phyloP scores from a whole-genome alignment of 2,329 filamentous ascomycete species.

The Neurospora sp. region DNA sequence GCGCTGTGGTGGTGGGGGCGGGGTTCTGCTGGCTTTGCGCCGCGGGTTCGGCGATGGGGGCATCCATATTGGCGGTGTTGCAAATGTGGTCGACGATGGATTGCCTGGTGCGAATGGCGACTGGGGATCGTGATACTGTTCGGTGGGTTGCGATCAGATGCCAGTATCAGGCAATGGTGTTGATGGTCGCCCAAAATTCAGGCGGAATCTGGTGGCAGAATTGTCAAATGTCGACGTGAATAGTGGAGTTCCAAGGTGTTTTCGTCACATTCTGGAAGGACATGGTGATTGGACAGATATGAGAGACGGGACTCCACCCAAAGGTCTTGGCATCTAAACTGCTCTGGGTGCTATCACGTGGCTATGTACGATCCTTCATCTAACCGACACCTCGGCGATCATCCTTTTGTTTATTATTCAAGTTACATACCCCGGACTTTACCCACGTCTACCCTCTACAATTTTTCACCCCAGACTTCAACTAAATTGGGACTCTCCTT shows the following conservation, averaged over 20 bases:
- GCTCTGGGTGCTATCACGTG: background rate
- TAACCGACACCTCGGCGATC: background rate
- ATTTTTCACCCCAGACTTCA: background rate
- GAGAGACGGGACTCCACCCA: background rate
- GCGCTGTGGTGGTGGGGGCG: slow-evolving; percentile 11
- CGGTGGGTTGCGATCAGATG: background rate
- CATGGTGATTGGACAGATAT: background rate
- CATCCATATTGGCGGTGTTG: slow-evolving; percentile 7
- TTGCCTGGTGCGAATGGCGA: background rate
- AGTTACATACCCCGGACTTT: background rate
- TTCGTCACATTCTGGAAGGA: background rate
- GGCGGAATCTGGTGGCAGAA: background rate
- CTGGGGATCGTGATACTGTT: too few relatives aligned
- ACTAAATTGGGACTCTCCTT: background rate
- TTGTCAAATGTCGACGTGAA: background rate
- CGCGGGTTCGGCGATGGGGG: slow-evolving; percentile 2
- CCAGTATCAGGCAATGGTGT: background rate
- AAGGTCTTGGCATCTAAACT: background rate
- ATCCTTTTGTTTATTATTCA: background rate
- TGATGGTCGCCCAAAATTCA: background rate
- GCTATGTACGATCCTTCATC: background rate
- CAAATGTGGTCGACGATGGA: background rate
- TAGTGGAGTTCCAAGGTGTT: background rate
- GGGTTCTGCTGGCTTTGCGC: slow-evolving; percentile 8
- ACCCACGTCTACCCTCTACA: background rate